Evolutionary conservation across 1,284 basidiomycete genomes (phyloP), one percentile per base, ranked within the genome.

Genomic region (Laetiporus sulphureus): DNA sequence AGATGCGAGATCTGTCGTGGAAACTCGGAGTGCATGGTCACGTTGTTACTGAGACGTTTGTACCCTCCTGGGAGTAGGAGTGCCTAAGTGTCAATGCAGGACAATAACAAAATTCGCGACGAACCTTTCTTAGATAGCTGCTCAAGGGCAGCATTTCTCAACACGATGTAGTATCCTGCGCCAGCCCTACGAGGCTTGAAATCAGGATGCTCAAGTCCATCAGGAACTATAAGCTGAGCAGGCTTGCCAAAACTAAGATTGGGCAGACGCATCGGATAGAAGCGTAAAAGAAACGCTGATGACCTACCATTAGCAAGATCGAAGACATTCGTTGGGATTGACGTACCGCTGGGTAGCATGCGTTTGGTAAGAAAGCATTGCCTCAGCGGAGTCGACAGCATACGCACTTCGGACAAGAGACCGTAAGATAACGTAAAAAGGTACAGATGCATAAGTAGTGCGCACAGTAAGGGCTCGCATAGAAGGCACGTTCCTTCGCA

Each of bases 401-500:
- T 87, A 44, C 84, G 71, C 24, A 88, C 85, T 88, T 41, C 13
- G 18, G 22, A 10, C 11, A 24, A 5, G 4, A 15, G 7, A 18
- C 11, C 10, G 19, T 37, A 32, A 16, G 16, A 15, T 39, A 13
- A 6, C 16, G 22, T 16, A 19, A 27, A n/a, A n/a, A n/a, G n/a
- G 30, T 15, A 13, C 16, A 20, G 5, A 6, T 31, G 18, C 12
- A 36, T 21, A 10, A 23, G 15, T 34, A 7, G 13, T 16, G 56
- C 80, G 52, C 62, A 88, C 84, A 64, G 59, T 87, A 88, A 37
- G 84, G 85, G 54, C 74, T 83, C 4, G 83, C 72, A 73, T 73
- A 81, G 74, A 79, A 83, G 25, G 62, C 57, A 51, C 73, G 66
- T 62, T 88, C 85, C 48, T 76, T 62, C 30, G 57, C 51, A 0